Conservation (phyloP, 2,329 filamentous ascomycete genomes). For the Rhytidhysteron rufulum region DNA sequence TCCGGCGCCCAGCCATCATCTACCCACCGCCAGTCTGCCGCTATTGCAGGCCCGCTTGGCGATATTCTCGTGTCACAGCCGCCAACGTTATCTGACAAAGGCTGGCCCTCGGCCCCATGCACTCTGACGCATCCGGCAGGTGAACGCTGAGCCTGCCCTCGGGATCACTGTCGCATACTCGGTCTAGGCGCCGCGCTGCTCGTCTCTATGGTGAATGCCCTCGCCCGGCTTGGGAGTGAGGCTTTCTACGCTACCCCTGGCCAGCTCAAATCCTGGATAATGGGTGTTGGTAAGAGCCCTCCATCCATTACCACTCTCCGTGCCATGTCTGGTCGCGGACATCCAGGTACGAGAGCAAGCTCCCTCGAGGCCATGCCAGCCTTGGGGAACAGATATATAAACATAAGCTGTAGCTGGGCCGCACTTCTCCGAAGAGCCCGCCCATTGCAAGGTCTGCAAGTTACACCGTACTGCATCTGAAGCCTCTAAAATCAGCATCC, state of each 20-base stretch:
- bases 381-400: conserved; percentile 11
- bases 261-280: background rate
- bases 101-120: conserved; percentile 23
- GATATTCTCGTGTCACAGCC: conserved; percentile 30
- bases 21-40: conserved; percentile 6
- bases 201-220: conserved; percentile 12
- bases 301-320: background rate
- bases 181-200: conserved; percentile 12
- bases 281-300: background rate
- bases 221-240: conserved; percentile 19
- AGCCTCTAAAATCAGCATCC: background rate
- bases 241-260: conserved; percentile 13
- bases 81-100: conserved; percentile 18
- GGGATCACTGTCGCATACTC: conserved; percentile 13
- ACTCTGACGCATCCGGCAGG: conserved; percentile 20
- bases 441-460: conserved; percentile 7
- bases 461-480: conserved; percentile 4
- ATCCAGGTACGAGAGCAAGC: conserved; percentile 1
- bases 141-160: conserved; percentile 17
- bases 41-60: conserved; percentile 24
- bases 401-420: conserved; percentile 7
- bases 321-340: conserved; percentile 1
- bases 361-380: conserved; percentile 3
- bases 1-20: no score
- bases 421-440: conserved; percentile 14